phyloP scores from a whole-genome alignment of 345 rosid genomes.

The Anastatica hierochuntica region DNA sequence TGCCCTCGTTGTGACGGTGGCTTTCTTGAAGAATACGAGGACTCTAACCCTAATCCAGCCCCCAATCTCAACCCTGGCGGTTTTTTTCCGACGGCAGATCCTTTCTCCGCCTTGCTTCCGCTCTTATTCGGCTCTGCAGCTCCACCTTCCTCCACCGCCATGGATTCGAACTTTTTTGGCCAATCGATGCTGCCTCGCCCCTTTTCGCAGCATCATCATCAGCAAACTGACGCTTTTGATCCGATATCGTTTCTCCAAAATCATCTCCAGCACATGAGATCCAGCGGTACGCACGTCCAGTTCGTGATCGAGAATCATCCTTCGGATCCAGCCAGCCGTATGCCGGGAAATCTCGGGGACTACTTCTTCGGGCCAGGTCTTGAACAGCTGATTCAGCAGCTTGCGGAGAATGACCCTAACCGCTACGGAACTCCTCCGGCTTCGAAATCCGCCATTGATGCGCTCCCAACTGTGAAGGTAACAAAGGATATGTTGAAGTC shows the following conservation, averaged over 20 bases:
- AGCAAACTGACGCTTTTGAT: conserved; percentile 29
- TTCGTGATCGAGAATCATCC: conserved; percentile 50
- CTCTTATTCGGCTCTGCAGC: conserved; percentile 21
- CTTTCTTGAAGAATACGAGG: conserved; percentile 59
- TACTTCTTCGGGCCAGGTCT: conserved; percentile 72
- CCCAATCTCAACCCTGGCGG: conserved; percentile 17
- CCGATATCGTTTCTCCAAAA: conserved; percentile 46
- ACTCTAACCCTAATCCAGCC: conserved; percentile 33
- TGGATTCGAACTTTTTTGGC: conserved; percentile 17
- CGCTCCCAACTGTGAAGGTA: conserved; percentile 42
- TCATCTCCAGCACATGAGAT: conserved; percentile 41
- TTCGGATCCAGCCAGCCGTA: conserved; percentile 23
- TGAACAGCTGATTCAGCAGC: conserved; percentile 71
- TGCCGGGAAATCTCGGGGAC: conserved; percentile 42
- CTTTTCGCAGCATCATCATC: not conserved
- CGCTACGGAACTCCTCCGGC: conserved; percentile 79
- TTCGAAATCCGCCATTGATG: conserved; percentile 46
- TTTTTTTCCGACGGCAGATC: conserved; percentile 36
- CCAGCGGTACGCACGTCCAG: conserved; percentile 55
- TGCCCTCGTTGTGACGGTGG: conserved; percentile 56
- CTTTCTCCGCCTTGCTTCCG: conserved; percentile 29
- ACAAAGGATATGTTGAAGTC: conserved; percentile 32
- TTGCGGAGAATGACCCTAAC: conserved; percentile 66
- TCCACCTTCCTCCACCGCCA: conserved; percentile 10
- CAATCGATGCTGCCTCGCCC: conserved; percentile 12